Conservation (phyloP, 352 stramenopile species). For the Phytophthora pluvialis region DNA sequence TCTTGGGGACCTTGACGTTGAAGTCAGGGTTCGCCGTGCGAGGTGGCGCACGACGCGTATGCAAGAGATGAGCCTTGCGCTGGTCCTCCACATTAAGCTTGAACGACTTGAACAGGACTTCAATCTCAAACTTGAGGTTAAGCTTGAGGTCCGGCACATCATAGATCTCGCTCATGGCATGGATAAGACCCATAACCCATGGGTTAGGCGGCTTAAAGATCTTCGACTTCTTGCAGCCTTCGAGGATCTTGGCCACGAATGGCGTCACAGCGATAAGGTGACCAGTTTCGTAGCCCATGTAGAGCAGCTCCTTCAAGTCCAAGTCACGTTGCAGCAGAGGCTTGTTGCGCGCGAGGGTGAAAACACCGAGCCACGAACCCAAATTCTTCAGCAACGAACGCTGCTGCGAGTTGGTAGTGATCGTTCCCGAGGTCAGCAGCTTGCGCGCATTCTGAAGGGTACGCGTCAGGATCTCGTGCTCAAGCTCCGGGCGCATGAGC, state of each 20-base stretch:
- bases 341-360: conserved; percentile 98
- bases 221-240: conserved; percentile 97
- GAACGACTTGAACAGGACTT: conserved; percentile 99
- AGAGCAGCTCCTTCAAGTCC: conserved; percentile 98
- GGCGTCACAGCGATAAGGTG: conserved; percentile 98
- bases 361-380: conserved; percentile 98
- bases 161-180: conserved; percentile 98
- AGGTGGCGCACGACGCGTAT: conserved; percentile 88
- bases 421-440: conserved; percentile 96
- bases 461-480: conserved; percentile 95
- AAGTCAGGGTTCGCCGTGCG: conserved; percentile 99
- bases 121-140: conserved; percentile 99
- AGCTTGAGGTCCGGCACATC: conserved; percentile 99
- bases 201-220: conserved; percentile 99
- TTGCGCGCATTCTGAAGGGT: conserved; percentile 97
- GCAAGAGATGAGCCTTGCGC: conserved; percentile 93
- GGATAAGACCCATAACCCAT: conserved; percentile 99
- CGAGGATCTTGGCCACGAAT: conserved; percentile 98
- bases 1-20: conserved; percentile 94
- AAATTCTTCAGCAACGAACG: conserved; percentile 99
- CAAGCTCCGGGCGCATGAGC: conserved; percentile 92
- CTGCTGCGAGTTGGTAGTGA: conserved; percentile 98
- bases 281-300: conserved; percentile 95
- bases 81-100: conserved; percentile 97
- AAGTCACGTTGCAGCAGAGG: conserved; percentile 98